phyloP scores from a whole-genome alignment of 805 yeast species.

The Candida nonsorbophila region DNA sequence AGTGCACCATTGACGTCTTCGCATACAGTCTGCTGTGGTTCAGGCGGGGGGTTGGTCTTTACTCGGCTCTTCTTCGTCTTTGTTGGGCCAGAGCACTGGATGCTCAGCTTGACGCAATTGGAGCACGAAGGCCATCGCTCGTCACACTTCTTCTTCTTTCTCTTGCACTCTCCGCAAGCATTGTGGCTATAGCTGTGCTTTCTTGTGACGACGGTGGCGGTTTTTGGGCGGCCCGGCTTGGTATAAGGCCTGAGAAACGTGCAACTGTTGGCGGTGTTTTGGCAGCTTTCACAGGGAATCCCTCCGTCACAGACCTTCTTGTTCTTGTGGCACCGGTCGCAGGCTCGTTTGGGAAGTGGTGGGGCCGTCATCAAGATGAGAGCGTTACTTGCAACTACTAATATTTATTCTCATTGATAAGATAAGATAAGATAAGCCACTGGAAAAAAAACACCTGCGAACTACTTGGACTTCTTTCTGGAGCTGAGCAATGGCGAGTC shows the following conservation, averaged over 20 bases:
- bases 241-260: conserved; percentile 9
- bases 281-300: conserved; percentile 14
- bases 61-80: no score
- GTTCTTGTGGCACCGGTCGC: conserved; percentile 19
- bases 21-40: no score
- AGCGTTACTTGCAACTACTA: neutral
- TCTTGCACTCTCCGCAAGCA: conserved; percentile 16
- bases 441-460: no score
- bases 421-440: neutral
- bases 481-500: conserved; percentile 13
- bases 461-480: conserved; percentile 7
- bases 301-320: conserved; percentile 18
- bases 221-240: conserved; percentile 16
- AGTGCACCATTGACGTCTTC: no score
- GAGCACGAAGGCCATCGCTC: conserved; percentile 17
- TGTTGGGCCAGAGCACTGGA: conserved; percentile 9
- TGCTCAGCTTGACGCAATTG: conserved; percentile 9
- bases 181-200: conserved; percentile 10
- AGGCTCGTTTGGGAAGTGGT: conserved; percentile 16
- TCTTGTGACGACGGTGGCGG: neutral
- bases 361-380: neutral
- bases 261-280: conserved; percentile 7
- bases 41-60: no score
- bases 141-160: conserved; percentile 18
- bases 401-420: neutral